Evolutionary conservation across 805 yeast genomes (phyloP).

Genomic region (Candida succiphila): DNA sequence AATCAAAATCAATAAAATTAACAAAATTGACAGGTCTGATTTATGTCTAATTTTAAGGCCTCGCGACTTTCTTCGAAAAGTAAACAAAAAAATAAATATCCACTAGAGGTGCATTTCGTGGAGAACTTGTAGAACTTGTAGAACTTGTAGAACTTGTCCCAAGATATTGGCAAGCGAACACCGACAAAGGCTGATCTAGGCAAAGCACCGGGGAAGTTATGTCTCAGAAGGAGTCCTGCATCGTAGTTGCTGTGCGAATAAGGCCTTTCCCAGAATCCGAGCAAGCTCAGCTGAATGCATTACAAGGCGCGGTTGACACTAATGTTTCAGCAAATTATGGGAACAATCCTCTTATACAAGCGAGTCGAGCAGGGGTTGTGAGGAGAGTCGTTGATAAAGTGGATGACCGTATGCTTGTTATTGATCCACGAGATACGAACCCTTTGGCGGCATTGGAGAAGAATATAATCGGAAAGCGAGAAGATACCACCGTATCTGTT

Average conservation of each 20-base stretch:
- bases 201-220: no score
- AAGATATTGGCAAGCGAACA: no score
- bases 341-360: constrained; percentile 11
- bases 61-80: background rate
- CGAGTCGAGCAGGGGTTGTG: constrained; percentile 34
- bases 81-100: background rate
- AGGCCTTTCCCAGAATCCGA: constrained; percentile 71
- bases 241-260: constrained; percentile 70
- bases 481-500: constrained; percentile 5
- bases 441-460: constrained; percentile 44
- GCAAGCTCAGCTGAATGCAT: constrained; percentile 10
- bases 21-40: no score
- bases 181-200: no score
- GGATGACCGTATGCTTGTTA: constrained; percentile 76
- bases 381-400: constrained; percentile 69
- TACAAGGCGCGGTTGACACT: background rate
- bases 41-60: background rate
- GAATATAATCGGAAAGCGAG: constrained; percentile 11
- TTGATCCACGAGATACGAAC: constrained; percentile 73
- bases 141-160: no score
- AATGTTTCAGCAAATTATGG: background rate
- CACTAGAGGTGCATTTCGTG: background rate
- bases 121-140: background rate
- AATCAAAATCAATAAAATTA: no score
- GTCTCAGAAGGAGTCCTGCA: constrained; percentile 40